Conservation (phyloP, 805 yeast genomes). For the Candida argentea region DNA sequence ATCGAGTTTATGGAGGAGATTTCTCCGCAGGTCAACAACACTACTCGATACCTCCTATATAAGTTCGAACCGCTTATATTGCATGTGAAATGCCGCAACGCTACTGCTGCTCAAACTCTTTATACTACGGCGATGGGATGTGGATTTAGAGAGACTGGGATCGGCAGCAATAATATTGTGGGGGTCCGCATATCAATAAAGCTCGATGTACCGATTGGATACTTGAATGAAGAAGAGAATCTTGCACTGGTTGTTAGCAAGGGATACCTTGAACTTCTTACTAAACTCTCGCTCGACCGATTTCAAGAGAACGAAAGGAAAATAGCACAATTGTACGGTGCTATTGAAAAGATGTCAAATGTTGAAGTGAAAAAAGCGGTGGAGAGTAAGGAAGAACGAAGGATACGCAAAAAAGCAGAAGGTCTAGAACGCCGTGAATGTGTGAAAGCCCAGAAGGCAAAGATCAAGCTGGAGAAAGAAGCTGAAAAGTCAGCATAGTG, state of each 20-base stretch:
- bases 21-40: slow-evolving; percentile 3
- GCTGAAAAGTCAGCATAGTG: too few species aligned
- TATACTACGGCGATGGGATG: slow-evolving; percentile 70
- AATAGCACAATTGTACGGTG: slow-evolving; percentile 36
- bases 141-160: slow-evolving; percentile 83
- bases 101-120: slow-evolving; percentile 45
- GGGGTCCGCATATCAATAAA: slow-evolving; percentile 69
- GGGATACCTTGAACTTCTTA: slow-evolving; percentile 41
- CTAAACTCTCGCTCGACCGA: slow-evolving; percentile 48
- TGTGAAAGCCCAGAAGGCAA: slow-evolving; percentile 15
- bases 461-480: slow-evolving; percentile 21
- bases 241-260: slow-evolving; percentile 38
- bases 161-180: slow-evolving; percentile 67
- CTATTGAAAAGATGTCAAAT: slow-evolving; percentile 25
- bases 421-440: slow-evolving; percentile 32
- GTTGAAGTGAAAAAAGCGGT: slow-evolving; percentile 1
- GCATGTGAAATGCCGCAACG: slow-evolving; percentile 70
- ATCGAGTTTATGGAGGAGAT: slow-evolving; percentile 11
- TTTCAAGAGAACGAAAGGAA: slow-evolving; percentile 58
- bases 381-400: slow-evolving; percentile 51
- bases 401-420: slow-evolving; percentile 42
- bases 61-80: slow-evolving; percentile 81
- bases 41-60: slow-evolving; percentile 51
- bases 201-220: slow-evolving; percentile 72
- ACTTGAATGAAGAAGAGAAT: slow-evolving; percentile 18